phyloP scores from a whole-genome alignment of 305 asterid genomes.

The Andrographis paniculata region DNA sequence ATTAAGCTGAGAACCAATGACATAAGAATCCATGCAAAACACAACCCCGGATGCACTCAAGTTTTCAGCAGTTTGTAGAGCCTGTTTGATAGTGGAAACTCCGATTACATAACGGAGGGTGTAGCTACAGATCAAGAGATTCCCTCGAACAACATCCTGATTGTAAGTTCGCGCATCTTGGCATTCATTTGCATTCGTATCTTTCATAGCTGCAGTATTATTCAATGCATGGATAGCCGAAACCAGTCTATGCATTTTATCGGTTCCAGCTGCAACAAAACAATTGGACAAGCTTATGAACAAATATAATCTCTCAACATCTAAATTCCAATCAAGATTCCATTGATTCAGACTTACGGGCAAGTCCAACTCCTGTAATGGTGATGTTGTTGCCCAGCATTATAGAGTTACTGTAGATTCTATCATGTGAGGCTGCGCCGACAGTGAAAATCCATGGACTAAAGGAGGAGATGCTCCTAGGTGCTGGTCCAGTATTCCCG shows the following conservation, averaged over 20 bases:
- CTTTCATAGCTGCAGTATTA: conserved; percentile 35
- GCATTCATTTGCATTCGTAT: conserved; percentile 84
- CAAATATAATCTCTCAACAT: too few relatives aligned
- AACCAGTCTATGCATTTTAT: conserved; percentile 56
- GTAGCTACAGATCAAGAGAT: conserved; percentile 88
- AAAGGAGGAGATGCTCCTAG: conserved; percentile 81
- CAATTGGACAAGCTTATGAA: conserved; percentile 6
- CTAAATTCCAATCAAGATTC: background rate
- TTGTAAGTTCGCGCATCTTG: conserved; percentile 65
- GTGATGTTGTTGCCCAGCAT: conserved; percentile 81
- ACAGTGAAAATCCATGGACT: conserved; percentile 98
- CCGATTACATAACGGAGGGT: conserved; percentile 94
- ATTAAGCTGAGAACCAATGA: conserved; percentile 84
- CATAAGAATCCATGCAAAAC: conserved; percentile 92
- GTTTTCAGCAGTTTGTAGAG: conserved; percentile 71
- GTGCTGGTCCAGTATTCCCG: conserved; percentile 97
- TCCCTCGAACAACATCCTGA: conserved; percentile 64
- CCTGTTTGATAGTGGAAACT: conserved; percentile 79
- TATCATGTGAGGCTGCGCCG: conserved; percentile 92
- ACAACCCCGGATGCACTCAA: conserved; percentile 88
- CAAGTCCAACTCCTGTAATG: conserved; percentile 92
- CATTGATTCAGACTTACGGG: conserved; percentile 52
- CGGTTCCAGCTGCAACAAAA: conserved; percentile 73
- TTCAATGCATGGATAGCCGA: conserved; percentile 75
- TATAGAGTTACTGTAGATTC: conserved; percentile 77